A percentile compares a stretch with the other conserved stretches of the same genome.
Conservation (phyloP, 257 asterid species). For the Dorcoceras hygrometricum region DNA sequence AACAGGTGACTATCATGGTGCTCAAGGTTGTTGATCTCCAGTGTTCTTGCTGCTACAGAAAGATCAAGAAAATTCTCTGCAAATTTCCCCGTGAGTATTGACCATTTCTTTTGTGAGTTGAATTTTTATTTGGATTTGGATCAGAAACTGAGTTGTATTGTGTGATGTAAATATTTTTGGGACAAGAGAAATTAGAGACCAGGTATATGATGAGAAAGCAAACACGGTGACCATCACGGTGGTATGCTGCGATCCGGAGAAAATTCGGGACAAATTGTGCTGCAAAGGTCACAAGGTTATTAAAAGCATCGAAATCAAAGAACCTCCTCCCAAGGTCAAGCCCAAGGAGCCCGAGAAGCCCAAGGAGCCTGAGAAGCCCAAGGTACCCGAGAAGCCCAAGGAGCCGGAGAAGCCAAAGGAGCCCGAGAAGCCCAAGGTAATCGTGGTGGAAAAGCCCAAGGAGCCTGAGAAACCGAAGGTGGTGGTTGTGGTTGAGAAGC, state of each 20-base stretch:
- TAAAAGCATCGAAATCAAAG: constrained; percentile 58
- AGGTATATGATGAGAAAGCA: constrained; percentile 51
- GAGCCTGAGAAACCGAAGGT: constrained; percentile 25
- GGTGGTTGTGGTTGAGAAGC: constrained; percentile 11
- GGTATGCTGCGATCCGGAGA: constrained; percentile 71
- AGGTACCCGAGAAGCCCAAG: constrained; percentile 26
- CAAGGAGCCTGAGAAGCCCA: not conserved
- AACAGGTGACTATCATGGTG: constrained; percentile 59
- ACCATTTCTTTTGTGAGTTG: too few relatives aligned
- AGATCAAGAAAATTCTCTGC: constrained; percentile 76
- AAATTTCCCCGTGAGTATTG: constrained; percentile 56
- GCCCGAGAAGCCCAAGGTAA: constrained; percentile 26
- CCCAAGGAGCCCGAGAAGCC: constrained; percentile 30
- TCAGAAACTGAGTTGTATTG: constrained; percentile 22
- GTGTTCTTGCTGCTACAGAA: constrained; percentile 81
- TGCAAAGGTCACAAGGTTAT: constrained; percentile 57
- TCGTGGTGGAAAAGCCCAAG: constrained; percentile 25
- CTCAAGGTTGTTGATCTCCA: constrained; percentile 79
- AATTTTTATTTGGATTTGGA: too few relatives aligned
- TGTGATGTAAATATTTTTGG: constrained; percentile 21
- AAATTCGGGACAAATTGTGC: constrained; percentile 65
- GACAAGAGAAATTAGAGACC: constrained; percentile 74
- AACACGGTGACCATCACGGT: constrained; percentile 60
- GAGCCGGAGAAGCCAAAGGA: constrained; percentile 17
- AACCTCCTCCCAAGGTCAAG: constrained; percentile 27